A percentile compares a stretch with the other conserved stretches of the same genome.
These are phyloP conservation scores for Trichoderma simmonsii DNA, from an alignment of 2,329 filamentous ascomycete genomes.

Conservation along the genomic window DNA sequence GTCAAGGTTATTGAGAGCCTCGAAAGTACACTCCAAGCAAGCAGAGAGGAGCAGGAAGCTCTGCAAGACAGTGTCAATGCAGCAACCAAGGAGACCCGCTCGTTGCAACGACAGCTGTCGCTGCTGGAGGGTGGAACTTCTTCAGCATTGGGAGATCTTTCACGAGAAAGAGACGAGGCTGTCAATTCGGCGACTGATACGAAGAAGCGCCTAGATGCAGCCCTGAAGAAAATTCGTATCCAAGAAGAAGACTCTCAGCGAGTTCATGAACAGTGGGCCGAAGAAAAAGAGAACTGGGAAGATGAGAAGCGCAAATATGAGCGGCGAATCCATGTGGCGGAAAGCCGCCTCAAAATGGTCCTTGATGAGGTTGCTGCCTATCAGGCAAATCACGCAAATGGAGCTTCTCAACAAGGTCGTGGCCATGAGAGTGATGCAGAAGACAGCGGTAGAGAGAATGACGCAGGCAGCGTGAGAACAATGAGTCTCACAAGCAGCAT, in stretches of 20 bases:
- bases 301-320: constrained; percentile 79
- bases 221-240: constrained; percentile 71
- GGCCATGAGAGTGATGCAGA: constrained; percentile 58
- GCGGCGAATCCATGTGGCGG: constrained; percentile 83
- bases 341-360: constrained; percentile 77
- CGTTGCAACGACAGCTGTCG: constrained; percentile 79
- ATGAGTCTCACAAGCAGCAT: constrained; percentile 71
- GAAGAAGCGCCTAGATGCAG: constrained; percentile 70
- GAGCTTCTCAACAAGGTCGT: constrained; percentile 32
- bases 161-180: constrained; percentile 81
- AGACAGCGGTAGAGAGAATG: constrained; percentile 61
- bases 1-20: constrained; percentile 80
- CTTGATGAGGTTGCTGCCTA: constrained; percentile 80
- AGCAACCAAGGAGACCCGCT: constrained; percentile 72
- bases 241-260: constrained; percentile 82
- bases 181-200: constrained; percentile 69
- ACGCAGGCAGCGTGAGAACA: constrained; percentile 67
- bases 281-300: constrained; percentile 82
- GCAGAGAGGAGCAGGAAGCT: constrained; percentile 70
- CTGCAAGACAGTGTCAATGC: constrained; percentile 60
- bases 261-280: constrained; percentile 75
- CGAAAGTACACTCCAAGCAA: constrained; percentile 68
- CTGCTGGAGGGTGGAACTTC: constrained; percentile 84
- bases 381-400: constrained; percentile 53
- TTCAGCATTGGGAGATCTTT: constrained; percentile 78